Base-by-base conservation (phyloP, 1,139 yeast genomes). In the Zhuliangozyma blackwelliae region DNA sequence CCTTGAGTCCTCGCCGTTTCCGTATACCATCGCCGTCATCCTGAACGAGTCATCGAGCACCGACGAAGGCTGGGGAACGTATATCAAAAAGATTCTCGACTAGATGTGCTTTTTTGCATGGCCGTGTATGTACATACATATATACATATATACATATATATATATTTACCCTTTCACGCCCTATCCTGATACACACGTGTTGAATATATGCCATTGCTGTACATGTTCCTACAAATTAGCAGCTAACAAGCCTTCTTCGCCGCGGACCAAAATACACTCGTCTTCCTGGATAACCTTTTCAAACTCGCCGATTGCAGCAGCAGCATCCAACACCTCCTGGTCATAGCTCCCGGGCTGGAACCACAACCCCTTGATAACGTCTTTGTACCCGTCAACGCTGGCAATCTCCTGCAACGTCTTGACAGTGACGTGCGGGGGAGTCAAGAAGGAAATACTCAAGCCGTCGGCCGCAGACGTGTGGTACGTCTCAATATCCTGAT, bases 281-380 rank as follows among this genome's bases (percentile, higher is more conserved):
- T 79, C 89, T 50, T 77, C 72, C 27, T 72, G 72, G 23, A 84
- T 72, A 2, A 72, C 69, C 28, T 58, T 51, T 1, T 78, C 78
- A 7, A 56, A 52, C 25, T 72, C 51, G 2, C 75, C 75, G 22
- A 70, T 50, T 21, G 54, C 49, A 25, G 61, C 57, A 3, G 69
- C 70, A 16, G 52, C 51, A 1, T 68, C 65, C 33, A 83, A 56
- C 3, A 79, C 81, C n/a, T 63, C 68, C 7, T 58, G 55, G 48
- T 82, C 79, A 46, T 74, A 83, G 27, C 87, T 73, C 0, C 95
- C 95, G 0, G 95, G 95, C 53, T 86, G 95, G 45, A 84, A 79
- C 95, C 95, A 86, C 23, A 84, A 62, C 1, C 82, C 80, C 46
- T 73, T 74, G 23, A 86, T 62, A 1, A 59, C 42, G 8, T 47